phyloP scores from a whole-genome alignment of 768 basidiomycete species.

The Naganishia antarctica region DNA sequence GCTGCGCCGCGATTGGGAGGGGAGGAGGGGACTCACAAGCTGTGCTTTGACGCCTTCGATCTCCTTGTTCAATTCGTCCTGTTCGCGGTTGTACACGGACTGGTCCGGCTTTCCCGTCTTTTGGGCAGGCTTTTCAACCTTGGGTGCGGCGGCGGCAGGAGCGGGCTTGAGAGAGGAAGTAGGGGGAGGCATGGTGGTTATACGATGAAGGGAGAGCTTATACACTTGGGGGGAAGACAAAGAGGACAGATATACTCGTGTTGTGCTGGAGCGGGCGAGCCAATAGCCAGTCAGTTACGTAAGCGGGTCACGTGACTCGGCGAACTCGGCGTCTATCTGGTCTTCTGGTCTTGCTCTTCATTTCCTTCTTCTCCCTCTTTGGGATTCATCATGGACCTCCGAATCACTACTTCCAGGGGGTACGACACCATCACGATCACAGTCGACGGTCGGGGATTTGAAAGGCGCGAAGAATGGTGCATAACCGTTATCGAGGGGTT shows the following conservation, averaged over 20 bases:
- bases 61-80: slow-evolving; percentile 71
- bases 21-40: slow-evolving; percentile 58
- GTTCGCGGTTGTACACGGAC: slow-evolving; percentile 73
- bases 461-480: background rate
- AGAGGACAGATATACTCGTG: background rate
- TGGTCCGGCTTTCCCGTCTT: slow-evolving; percentile 69
- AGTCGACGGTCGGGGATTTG: background rate
- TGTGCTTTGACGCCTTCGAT: slow-evolving; percentile 77
- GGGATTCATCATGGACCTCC: slow-evolving; percentile 8
- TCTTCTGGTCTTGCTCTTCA: background rate
- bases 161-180: slow-evolving; percentile 42
- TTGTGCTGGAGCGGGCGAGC: background rate
- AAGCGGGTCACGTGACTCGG: slow-evolving; percentile 2
- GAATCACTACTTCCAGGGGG: background rate
- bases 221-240: too few relatives aligned
- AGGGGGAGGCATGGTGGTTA: slow-evolving; percentile 42
- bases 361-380: background rate
- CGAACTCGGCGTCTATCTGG: too few relatives aligned
- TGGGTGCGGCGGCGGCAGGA: slow-evolving; percentile 30
- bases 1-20: background rate
- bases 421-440: slow-evolving; percentile 5
- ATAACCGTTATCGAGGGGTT: slow-evolving; percentile 2
- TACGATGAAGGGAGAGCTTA: background rate
- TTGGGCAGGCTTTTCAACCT: slow-evolving; percentile 30
- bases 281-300: background rate